Conservation (phyloP, 2,329 filamentous ascomycete species). For the Rugonectria rugulosa region DNA sequence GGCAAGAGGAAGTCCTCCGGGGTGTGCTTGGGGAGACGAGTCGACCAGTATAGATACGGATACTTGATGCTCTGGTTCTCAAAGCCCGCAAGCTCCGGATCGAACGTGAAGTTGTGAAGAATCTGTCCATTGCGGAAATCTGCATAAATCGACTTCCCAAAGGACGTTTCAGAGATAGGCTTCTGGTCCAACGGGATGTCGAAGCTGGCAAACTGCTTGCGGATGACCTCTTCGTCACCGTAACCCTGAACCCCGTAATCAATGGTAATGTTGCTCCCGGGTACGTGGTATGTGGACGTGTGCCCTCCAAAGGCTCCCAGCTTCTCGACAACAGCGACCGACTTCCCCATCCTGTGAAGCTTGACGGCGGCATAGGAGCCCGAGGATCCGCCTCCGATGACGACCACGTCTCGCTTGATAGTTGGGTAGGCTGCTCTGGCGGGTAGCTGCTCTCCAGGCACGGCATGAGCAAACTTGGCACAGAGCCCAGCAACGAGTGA, state of each 20-base stretch:
- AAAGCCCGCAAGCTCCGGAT: slow-evolving; percentile 12
- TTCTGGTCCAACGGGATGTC: slow-evolving; percentile 17
- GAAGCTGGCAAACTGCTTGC: slow-evolving; percentile 24
- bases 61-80: slow-evolving; percentile 21
- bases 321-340: slow-evolving; percentile 26
- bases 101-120: slow-evolving; percentile 20
- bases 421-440: background rate
- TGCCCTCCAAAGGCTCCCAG: slow-evolving; percentile 25
- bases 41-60: slow-evolving; percentile 27
- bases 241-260: slow-evolving; percentile 31
- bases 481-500: slow-evolving; percentile 25
- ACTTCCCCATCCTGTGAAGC: slow-evolving; percentile 28
- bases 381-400: slow-evolving; percentile 30
- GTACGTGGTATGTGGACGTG: slow-evolving; percentile 28
- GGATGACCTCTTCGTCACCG: slow-evolving; percentile 20
- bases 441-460: background rate
- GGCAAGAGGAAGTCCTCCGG: slow-evolving; percentile 27
- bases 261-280: slow-evolving; percentile 24
- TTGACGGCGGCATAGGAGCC: slow-evolving; percentile 29
- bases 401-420: slow-evolving; percentile 24
- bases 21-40: slow-evolving; percentile 23
- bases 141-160: slow-evolving; percentile 22
- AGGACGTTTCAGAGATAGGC: slow-evolving; percentile 21
- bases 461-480: slow-evolving; percentile 14
- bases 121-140: slow-evolving; percentile 25